Evolutionary conservation across 2,329 filamentous ascomycete genomes (phyloP), one percentile per base, ranked within the genome.

Genomic region (Phaeomoniella chlamydospora): DNA sequence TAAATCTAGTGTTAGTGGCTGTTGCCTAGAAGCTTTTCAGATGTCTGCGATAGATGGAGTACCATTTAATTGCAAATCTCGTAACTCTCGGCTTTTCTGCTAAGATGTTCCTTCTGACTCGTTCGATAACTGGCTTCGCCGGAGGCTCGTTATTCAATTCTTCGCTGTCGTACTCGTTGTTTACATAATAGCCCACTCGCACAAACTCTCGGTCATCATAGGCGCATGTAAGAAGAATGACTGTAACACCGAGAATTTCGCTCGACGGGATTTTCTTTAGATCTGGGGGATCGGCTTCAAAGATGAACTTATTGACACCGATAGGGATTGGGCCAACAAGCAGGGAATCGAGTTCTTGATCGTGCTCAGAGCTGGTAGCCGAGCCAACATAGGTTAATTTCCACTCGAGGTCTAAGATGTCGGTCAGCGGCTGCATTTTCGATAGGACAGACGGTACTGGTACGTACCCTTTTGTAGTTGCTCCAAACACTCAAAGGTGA

Each of bases 361-460:
- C 90, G 57, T 96, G 87, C 59, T 96, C 86, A 55, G 90, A 86
- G 43, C 85, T 93, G 47, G 88, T 96, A 44, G 92, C 90, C 49
- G 90, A 98, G 53, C 90, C 92, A 55, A 98, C 90, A 51, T 98
- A 98, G 58, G 86, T 98, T 51, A 98, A 70, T 64, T 98, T 98
- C 90, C 90, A 98, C 64, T 98, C 90, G 42, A 98, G 77, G 64
- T 98, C 90, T 93, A 51, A 19, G 26, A 31, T 35, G 34, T 31
- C 14, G 55, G 45, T 49, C 38, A 49, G 41, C 15, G 34, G 44
- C 33, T 32, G 35, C 31, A 33, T 16, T 15, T 18, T 16, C 18
- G 14, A 13, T 12, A 15, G 18, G 5, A 14, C 6, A 18, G 19
- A 37, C 30, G 3, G 11, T n/a, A 34, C 43, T 31, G 3, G 11